Evolutionary conservation across 2,329 filamentous ascomycete species (phyloP).

Genomic region (Neocatenulostroma microsporum): DNA sequence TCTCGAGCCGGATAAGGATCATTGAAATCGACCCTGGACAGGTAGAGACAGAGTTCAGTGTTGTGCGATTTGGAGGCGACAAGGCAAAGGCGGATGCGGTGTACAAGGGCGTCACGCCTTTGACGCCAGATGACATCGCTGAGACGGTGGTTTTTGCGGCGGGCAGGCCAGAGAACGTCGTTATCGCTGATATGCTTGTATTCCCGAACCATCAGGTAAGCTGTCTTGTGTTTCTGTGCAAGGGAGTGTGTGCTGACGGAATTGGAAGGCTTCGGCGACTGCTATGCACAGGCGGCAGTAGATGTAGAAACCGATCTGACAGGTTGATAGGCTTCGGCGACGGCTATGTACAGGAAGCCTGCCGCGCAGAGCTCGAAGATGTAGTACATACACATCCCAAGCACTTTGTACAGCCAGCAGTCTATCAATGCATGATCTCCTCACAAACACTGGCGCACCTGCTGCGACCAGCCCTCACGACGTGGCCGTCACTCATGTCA

Average conservation of each 20-base stretch:
- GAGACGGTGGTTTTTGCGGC: conserved; percentile 83
- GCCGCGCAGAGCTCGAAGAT: conserved; percentile 11
- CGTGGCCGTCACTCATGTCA: too few species aligned
- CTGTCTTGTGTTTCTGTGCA: conserved; percentile 8
- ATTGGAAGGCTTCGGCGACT: conserved; percentile 34
- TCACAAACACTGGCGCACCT: too few species aligned
- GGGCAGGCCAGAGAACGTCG: conserved; percentile 78
- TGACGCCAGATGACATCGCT: conserved; percentile 85
- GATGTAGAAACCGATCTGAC: conserved; percentile 7
- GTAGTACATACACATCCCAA: conserved; percentile 11
- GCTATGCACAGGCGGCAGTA: conserved; percentile 38
- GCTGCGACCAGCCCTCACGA: too few species aligned
- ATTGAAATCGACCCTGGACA: conserved; percentile 89
- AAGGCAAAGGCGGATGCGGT: conserved; percentile 84
- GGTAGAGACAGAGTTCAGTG: conserved; percentile 88
- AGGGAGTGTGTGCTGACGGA: conserved; percentile 2
- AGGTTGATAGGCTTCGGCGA: conserved; percentile 12
- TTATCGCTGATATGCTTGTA: conserved; percentile 77
- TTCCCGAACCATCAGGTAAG: conserved; percentile 84
- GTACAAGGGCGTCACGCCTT: conserved; percentile 74
- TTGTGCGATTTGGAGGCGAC: conserved; percentile 82
- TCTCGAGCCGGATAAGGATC: conserved; percentile 69
- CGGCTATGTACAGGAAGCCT: conserved; percentile 14
- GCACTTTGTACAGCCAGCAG: too few species aligned
- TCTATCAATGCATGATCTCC: too few species aligned